Base-by-base conservation (phyloP, 805 yeast genomes). In the Yarrowia sp. region DNA sequence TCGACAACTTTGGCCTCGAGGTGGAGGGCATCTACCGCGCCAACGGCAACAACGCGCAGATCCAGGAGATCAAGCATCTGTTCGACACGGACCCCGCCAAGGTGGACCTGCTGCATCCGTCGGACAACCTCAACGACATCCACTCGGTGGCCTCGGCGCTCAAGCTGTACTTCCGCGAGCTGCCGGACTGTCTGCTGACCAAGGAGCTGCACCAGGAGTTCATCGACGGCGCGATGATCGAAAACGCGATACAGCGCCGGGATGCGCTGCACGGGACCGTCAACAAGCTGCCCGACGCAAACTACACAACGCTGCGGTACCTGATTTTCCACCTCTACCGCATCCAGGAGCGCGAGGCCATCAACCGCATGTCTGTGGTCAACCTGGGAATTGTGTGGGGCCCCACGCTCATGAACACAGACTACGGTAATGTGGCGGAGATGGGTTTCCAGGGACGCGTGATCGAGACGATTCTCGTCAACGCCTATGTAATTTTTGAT, bases 381-480 rank as follows among this genome's bases (percentile, higher is more conserved):
- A 86, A 88, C 64, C 73, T 94, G 68, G 89, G 96, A 49, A 89
- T 90, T 38, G 91, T 93, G 36, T 94, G 99, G 99, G 97, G 97
- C 0, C 96, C 97, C 18, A 88, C 89, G 1, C 75, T 94, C 59
- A 80, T 94, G 72, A 81, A 86, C 18, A 83, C 85, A 51, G 88
- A 84, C 67, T 83, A 82, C 63, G 81, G 82, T 22, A 77, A 80
- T 69, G 86, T 84, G 64, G 88, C 85, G 65, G 97, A 85, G 69
- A 83, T 88, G 77, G 86, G 86, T 62, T 84, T 81, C 66, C 90
- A 88, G 73, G 86, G 89, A 46, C 81, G 81, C 63, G 88, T 90
- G 4, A 83, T 94, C 67, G 97, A 92, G 71, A 93, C 91, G 64
- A 81, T 94, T 69, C 84, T 93, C 74, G 74, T 80, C 63, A 90